Conservation (phyloP, 2,329 filamentous ascomycete genomes). For the Penicillium hesseltinei region DNA sequence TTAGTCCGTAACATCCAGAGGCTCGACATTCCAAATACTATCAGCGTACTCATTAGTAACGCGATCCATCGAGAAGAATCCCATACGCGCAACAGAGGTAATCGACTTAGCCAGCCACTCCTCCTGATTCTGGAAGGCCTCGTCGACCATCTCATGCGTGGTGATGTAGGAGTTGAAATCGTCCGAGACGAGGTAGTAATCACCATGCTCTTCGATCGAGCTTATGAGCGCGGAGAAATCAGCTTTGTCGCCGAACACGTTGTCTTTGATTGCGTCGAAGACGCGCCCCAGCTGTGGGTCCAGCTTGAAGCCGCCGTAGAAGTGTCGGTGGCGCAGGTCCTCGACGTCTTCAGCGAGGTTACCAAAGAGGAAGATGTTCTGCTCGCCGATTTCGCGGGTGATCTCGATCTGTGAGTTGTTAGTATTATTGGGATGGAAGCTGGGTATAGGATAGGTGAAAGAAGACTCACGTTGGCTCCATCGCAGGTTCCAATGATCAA, state of each 20-base stretch:
- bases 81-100: slow-evolving; percentile 85
- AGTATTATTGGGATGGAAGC: not conserved
- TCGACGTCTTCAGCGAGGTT: slow-evolving; percentile 95
- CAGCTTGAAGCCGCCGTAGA: slow-evolving; percentile 74
- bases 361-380: slow-evolving; percentile 98
- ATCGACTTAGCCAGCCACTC: slow-evolving; percentile 92
- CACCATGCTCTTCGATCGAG: slow-evolving; percentile 85
- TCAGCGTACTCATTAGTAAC: slow-evolving; percentile 98
- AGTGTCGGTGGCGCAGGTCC: slow-evolving; percentile 86
- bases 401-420: slow-evolving; percentile 72
- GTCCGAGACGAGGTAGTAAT: slow-evolving; percentile 96
- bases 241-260: slow-evolving; percentile 74
- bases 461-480: slow-evolving; percentile 79
- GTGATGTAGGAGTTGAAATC: slow-evolving; percentile 95
- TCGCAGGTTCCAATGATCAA: slow-evolving; percentile 98
- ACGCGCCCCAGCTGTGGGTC: slow-evolving; percentile 76
- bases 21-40: slow-evolving; percentile 95
- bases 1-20: slow-evolving; percentile 53
- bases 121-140: slow-evolving; percentile 87
- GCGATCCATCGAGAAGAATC: slow-evolving; percentile 92
- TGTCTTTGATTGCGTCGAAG: slow-evolving; percentile 76
- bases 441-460: slow-evolving; percentile 17
- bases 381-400: slow-evolving; percentile 91
- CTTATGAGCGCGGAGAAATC: slow-evolving; percentile 81
- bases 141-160: slow-evolving; percentile 86